These are phyloP conservation scores for Linnemannia zychae DNA, from an alignment of 192 early-diverging fungal genomes.

Conservation along the genomic window DNA sequence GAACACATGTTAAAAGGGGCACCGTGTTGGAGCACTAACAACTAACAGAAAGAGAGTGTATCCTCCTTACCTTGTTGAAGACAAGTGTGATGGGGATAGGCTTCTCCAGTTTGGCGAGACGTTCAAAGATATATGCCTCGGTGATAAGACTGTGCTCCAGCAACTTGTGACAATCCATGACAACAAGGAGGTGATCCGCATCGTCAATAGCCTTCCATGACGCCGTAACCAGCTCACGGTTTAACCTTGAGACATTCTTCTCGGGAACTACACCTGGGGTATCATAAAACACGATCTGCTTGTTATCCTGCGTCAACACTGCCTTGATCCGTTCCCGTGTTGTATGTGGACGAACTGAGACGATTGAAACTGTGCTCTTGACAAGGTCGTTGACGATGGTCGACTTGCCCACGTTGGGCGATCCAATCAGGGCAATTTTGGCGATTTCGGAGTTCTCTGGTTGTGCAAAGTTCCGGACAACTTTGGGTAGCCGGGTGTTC, in stretches of 20 bases:
- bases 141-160: constrained; percentile 39
- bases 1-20: background rate
- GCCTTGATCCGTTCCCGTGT: constrained; percentile 77
- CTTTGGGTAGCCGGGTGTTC: constrained; percentile 52
- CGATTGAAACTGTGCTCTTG: constrained; percentile 68
- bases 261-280: constrained; percentile 71
- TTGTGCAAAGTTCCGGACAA: constrained; percentile 62
- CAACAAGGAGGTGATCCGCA: constrained; percentile 66
- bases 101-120: constrained; percentile 52
- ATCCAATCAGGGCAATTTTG: constrained; percentile 75
- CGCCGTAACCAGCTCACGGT: constrained; percentile 65
- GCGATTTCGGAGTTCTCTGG: constrained; percentile 71
- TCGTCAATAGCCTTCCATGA: constrained; percentile 72
- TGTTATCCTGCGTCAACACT: constrained; percentile 65
- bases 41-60: background rate
- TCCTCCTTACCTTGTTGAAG: constrained; percentile 72
- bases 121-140: constrained; percentile 63
- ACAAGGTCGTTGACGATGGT: constrained; percentile 81
- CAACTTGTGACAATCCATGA: constrained; percentile 66
- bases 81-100: constrained; percentile 64
- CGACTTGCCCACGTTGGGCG: constrained; percentile 83
- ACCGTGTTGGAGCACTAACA: background rate
- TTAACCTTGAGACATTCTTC: constrained; percentile 59
- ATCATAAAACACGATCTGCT: constrained; percentile 77
- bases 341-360: constrained; percentile 79